Conservation (phyloP, 2,329 filamentous ascomycete species). For the Kalaharituber pfeilii region DNA sequence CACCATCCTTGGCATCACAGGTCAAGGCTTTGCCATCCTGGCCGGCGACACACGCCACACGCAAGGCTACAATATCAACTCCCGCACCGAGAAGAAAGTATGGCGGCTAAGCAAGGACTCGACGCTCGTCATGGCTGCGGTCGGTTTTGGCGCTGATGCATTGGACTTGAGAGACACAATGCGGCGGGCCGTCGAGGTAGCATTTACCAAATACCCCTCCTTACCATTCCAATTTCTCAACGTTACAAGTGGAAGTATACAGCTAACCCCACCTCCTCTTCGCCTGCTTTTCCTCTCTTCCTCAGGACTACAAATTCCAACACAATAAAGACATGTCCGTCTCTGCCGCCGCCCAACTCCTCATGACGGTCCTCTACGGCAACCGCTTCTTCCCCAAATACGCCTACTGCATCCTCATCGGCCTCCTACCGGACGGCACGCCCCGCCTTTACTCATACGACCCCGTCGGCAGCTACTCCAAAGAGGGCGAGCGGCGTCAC, state of each 20-base stretch:
- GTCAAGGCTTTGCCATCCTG: constrained; percentile 86
- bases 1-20: constrained; percentile 85
- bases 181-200: constrained; percentile 22
- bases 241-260: too few species aligned
- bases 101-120: constrained; percentile 91
- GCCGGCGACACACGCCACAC: constrained; percentile 94
- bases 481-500: constrained; percentile 82
- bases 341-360: constrained; percentile 80
- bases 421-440: constrained; percentile 71
- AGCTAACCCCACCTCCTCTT: background rate
- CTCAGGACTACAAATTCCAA: constrained; percentile 23
- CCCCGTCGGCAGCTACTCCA: constrained; percentile 73
- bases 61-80: constrained; percentile 97
- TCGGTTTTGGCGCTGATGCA: constrained; percentile 90
- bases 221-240: too few species aligned
- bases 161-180: constrained; percentile 48
- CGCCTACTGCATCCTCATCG: constrained; percentile 81
- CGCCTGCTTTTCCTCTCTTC: background rate
- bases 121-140: constrained; percentile 77
- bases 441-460: constrained; percentile 96
- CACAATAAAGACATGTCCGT: constrained; percentile 69
- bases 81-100: constrained; percentile 82
- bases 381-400: constrained; percentile 99
- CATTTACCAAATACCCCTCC: background rate
- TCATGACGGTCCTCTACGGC: constrained; percentile 87